Percentiles rank a stretch among this genome's conserved stretches.
These are phyloP conservation scores for Sordariomycetes sp. DNA, from an alignment of 2,329 filamentous ascomycete species.

Conservation along the genomic window DNA sequence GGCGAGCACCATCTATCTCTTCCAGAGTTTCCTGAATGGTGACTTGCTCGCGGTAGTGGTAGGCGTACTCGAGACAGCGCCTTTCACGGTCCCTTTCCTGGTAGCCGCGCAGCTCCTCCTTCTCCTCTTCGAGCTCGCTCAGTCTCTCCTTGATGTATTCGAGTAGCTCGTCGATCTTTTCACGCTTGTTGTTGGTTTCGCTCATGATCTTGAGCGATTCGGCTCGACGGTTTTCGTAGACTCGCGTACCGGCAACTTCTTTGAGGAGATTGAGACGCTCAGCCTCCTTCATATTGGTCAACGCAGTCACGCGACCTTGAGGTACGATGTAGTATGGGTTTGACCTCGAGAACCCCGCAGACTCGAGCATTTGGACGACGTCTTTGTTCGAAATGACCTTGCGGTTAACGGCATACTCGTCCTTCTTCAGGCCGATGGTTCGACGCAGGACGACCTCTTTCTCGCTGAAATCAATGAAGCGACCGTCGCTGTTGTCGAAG, in stretches of 20 bases:
- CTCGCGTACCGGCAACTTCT: constrained; percentile 95
- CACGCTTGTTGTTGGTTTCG: constrained; percentile 88
- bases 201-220: constrained; percentile 96
- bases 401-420: constrained; percentile 95
- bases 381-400: constrained; percentile 94
- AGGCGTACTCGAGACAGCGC: constrained; percentile 87
- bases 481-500: constrained; percentile 94
- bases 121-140: constrained; percentile 87
- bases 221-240: constrained; percentile 84
- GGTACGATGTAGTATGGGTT: constrained; percentile 99
- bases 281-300: constrained; percentile 98
- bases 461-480: constrained; percentile 86
- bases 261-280: constrained; percentile 86
- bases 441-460: constrained; percentile 86
- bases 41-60: constrained; percentile 82
- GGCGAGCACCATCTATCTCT: constrained; percentile 71
- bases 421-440: constrained; percentile 95
- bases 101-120: constrained; percentile 87
- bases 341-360: constrained; percentile 89
- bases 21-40: constrained; percentile 71
- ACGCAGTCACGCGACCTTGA: constrained; percentile 86
- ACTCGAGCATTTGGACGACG: constrained; percentile 91
- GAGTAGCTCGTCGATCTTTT: constrained; percentile 88
- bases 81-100: constrained; percentile 93
- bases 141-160: constrained; percentile 88